Base-by-base conservation (phyloP, 805 yeast genomes). In the Dipodascus geniculatus region DNA sequence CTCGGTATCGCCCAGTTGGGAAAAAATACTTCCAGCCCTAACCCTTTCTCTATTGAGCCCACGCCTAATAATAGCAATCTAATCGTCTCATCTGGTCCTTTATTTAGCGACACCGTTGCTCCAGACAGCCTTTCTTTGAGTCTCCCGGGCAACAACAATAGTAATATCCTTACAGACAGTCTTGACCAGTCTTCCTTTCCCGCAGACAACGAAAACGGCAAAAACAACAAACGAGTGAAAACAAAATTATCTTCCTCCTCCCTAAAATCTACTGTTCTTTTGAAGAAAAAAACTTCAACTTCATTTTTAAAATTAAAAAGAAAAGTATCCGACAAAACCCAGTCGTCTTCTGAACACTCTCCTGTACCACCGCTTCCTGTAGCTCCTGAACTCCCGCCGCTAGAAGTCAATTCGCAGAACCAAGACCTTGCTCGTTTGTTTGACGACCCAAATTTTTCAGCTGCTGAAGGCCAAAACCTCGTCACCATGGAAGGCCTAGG, bases 221-320 rank as follows among this genome's bases (percentile, higher is more conserved):
- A 28, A 11, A 28, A 38, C 44, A 38, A 38, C 44, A 38, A 17
- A 17, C 17, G 20, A 38, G 44, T 14, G 19, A 38, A 38, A 38
- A 38, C 44, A 38, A 38, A 38, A 38, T 38, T 38, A 38, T 38
- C 44, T 17, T 38, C 44, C 44, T 38, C 44, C 44, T 38, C 44
- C 44, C 44, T 38, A 38, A 38, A 38, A n/a, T 6, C 4, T 38
- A 38, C 20, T 17, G 14, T 16, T 17, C 44, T 38, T 38, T 16
- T 38, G 44, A 38, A 38, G 20, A 38, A 38, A 38, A 38, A 38
- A 38, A 38, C 44, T 38, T 38, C 44, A 14, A 38, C 17, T 16
- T 38, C 44, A 6, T 38, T 38, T 38, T 38, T 38, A 38, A 38
- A 38, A 38, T 38, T 38, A 38, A 38, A 38, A 38, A 14, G 44